Conservation (phyloP, 345 rosid species). For the Noccaea caerulescens region DNA sequence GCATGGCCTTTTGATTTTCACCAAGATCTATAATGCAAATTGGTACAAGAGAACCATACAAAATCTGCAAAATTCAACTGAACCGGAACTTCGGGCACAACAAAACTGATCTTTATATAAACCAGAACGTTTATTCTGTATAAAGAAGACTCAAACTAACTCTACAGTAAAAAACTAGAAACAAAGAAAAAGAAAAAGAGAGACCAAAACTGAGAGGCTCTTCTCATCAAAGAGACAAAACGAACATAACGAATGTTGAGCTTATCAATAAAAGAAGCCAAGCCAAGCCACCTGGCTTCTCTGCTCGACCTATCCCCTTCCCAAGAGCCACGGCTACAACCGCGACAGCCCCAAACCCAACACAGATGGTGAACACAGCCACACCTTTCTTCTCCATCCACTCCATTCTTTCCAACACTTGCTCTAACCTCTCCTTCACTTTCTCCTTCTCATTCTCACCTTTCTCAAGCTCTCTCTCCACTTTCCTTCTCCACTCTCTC, state of each 20-base stretch:
- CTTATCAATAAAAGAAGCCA: slow-evolving; percentile 45
- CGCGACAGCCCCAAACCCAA: slow-evolving; percentile 61
- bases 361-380: slow-evolving; percentile 59
- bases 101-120: not conserved
- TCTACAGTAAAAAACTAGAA: slow-evolving; percentile 32
- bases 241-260: slow-evolving; percentile 40
- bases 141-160: slow-evolving; percentile 24
- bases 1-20: no score
- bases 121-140: slow-evolving; percentile 24
- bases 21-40: not conserved
- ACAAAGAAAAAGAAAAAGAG: not conserved
- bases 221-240: slow-evolving; percentile 44
- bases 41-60: not conserved
- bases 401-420: slow-evolving; percentile 53
- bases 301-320: slow-evolving; percentile 25
- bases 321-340: slow-evolving; percentile 37
- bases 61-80: not conserved
- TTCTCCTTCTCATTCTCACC: slow-evolving; percentile 43
- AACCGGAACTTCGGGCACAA: slow-evolving; percentile 7
- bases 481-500: slow-evolving; percentile 65
- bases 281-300: slow-evolving; percentile 28
- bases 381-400: slow-evolving; percentile 81
- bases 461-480: slow-evolving; percentile 49
- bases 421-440: slow-evolving; percentile 47
- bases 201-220: slow-evolving; percentile 38